Evolutionary conservation across 2,329 filamentous ascomycete species (phyloP), one percentile per base, ranked within the genome.

Genomic region (Fusarium sp.): DNA sequence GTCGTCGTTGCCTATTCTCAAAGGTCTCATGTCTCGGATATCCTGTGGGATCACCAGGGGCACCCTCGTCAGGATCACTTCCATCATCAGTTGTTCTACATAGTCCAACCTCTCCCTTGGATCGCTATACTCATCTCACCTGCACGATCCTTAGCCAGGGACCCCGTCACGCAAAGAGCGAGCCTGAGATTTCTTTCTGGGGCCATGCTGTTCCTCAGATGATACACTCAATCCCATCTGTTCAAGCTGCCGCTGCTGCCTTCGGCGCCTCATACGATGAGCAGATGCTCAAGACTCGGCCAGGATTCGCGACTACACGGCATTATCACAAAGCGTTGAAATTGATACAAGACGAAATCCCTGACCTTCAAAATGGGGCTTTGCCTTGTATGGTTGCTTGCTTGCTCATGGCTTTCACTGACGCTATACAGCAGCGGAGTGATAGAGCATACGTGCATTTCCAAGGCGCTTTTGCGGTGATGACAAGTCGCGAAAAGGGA

Each of bases 231-330:
- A 18, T 68, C 2, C 61, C 64, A 2, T 51, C 42, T 13, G 57
- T 69, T 1, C 53, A 46, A 29, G 53, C 65, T 20, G 61, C 61
- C 0, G 66, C 51, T 0, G 64, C 50, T 8, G 57, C 54, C 1
- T 68, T 69, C 21, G 66, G 64, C 0, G 66, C 66, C 6, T 66
- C 42, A 0, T 69, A 68, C 6, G 13, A 63, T 3, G 57, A 65
- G 15, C 42, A 66, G 31, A 57, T 68, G 18, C 36, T 69, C 4
- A 29, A 40, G 18, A 39, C 42, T 9, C 4, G 3, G 0, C 18
- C 17, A 6, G 47, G 31, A 4, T 11, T 37, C 0, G 43, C 49
- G 27, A 39, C 57, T 11, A 39, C 47, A 14, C 42, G 42, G 7
- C 45, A 40, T 14, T 69, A 68, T 5, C 41, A 42, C 4, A 18